These are phyloP conservation scores for Yamadazyma triangularis DNA, from an alignment of 1,139 yeast genomes.

Conservation along the genomic window DNA sequence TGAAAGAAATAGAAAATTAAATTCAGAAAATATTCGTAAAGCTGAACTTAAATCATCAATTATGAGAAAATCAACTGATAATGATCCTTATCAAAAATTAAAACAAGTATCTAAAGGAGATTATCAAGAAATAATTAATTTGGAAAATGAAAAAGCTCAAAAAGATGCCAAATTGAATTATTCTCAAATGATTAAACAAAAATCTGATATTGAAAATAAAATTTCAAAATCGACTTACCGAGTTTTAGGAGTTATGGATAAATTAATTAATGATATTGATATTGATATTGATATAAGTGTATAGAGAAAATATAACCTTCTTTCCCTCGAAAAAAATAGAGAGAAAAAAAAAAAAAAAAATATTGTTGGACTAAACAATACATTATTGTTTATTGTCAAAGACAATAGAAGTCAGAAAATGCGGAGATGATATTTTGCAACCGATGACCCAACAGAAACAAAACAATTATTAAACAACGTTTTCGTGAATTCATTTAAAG, in stretches of 20 bases:
- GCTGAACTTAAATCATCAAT: constrained; percentile 71
- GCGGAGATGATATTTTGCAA: no score
- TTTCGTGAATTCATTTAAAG: no score
- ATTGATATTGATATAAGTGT: constrained; percentile 29
- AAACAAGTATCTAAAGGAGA: constrained; percentile 84
- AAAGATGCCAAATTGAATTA: constrained; percentile 35
- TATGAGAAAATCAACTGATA: constrained; percentile 50
- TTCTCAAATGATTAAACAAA: constrained; percentile 32
- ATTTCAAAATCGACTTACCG: constrained; percentile 42
- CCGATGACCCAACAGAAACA: no score
- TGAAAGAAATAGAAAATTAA: constrained; percentile 77
- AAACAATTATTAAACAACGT: no score
- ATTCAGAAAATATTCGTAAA: constrained; percentile 68
- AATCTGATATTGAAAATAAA: constrained; percentile 33
- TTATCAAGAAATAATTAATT: constrained; percentile 49
- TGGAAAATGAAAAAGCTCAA: constrained; percentile 43
- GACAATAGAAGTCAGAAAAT: no score
- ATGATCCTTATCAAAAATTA: constrained; percentile 87
- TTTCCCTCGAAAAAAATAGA: no score
- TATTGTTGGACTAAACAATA: no score
- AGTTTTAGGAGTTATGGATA: constrained; percentile 42
- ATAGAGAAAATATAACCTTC: no score
- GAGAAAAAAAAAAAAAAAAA: no score
- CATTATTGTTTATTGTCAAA: no score
- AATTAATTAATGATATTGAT: constrained; percentile 32